Percentiles rank a stretch among this genome's conserved stretches.
These are phyloP conservation scores for Sutorius australiensis DNA, from an alignment of 768 basidiomycete species.

Conservation along the genomic window DNA sequence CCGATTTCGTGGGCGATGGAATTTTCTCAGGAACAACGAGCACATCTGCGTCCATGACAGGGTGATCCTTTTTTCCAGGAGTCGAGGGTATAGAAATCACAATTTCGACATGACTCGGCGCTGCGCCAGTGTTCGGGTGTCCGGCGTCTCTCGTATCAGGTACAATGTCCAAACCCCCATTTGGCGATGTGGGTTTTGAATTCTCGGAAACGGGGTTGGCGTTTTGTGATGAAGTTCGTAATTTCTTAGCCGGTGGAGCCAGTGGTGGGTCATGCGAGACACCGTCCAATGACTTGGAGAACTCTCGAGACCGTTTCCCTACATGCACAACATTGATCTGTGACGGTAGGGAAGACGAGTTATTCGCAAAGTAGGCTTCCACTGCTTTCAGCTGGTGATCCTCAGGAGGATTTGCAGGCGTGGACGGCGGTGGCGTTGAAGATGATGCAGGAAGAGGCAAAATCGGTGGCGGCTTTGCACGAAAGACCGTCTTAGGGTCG, in stretches of 20 bases:
- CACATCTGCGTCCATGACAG: not conserved
- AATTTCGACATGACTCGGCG: not conserved
- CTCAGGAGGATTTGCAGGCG: constrained; percentile 16
- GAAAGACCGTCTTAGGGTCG: constrained; percentile 18
- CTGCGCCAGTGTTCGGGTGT: not conserved
- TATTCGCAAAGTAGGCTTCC: constrained; percentile 8
- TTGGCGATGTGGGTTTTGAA: constrained; percentile 2
- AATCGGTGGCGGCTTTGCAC: constrained; percentile 45
- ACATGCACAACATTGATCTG: constrained; percentile 13
- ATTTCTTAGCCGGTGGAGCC: constrained; percentile 26
- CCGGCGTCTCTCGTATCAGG: not conserved
- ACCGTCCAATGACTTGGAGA: constrained; percentile 29
- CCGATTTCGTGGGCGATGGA: constrained; percentile 31
- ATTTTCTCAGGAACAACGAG: constrained; percentile 6
- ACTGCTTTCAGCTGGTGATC: constrained; percentile 9
- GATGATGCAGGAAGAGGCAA: constrained; percentile 22
- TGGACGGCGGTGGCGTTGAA: constrained; percentile 26
- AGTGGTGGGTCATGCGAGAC: constrained; percentile 4
- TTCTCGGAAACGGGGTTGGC: not conserved
- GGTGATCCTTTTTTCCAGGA: constrained; percentile 2
- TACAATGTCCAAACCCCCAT: constrained; percentile 8
- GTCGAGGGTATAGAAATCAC: not conserved
- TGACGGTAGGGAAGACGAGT: constrained; percentile 14
- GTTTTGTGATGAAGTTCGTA: constrained; percentile 12
- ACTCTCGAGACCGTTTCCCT: constrained; percentile 29